Conservation (phyloP, 2,329 filamentous ascomycete genomes). For the Hymenoscyphus salicellus region DNA sequence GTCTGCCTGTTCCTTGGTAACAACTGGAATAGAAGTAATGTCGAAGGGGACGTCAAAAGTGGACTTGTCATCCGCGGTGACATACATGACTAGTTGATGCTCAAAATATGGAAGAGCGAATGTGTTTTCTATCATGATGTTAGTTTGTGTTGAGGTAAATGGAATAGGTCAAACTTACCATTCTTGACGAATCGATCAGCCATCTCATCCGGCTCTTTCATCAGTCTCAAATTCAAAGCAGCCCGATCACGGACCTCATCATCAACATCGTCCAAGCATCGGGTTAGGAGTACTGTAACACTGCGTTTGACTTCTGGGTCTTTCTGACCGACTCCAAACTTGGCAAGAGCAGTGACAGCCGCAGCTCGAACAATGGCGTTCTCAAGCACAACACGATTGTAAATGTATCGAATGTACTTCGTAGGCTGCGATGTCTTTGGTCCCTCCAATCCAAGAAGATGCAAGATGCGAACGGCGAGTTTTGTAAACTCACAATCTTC, state of each 20-base stretch:
- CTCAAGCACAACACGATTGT: slow-evolving; percentile 95
- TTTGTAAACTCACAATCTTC: slow-evolving; percentile 99
- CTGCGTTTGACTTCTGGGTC: slow-evolving; percentile 96
- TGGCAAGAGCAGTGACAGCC: slow-evolving; percentile 90
- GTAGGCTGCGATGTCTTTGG: slow-evolving; percentile 94
- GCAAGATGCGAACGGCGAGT: slow-evolving; percentile 88
- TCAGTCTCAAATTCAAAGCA: slow-evolving; percentile 84
- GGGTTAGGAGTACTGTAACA: slow-evolving; percentile 84
- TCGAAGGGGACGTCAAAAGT: slow-evolving; percentile 87
- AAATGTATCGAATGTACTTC: slow-evolving; percentile 99
- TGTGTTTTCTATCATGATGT: slow-evolving; percentile 69
- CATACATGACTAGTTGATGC: slow-evolving; percentile 96
- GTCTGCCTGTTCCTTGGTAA: slow-evolving; percentile 92
- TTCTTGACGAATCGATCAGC: slow-evolving; percentile 90
- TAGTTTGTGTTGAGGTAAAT: slow-evolving; percentile 23
- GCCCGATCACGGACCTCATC: slow-evolving; percentile 97
- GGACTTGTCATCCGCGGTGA: slow-evolving; percentile 84
- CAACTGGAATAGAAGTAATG: slow-evolving; percentile 83
- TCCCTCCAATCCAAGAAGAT: slow-evolving; percentile 89
- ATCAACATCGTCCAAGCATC: slow-evolving; percentile 94
- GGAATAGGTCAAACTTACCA: slow-evolving; percentile 51
- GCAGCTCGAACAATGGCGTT: slow-evolving; percentile 94
- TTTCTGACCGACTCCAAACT: slow-evolving; percentile 95
- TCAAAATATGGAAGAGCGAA: slow-evolving; percentile 93
- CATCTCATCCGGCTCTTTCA: slow-evolving; percentile 79